Base-by-base conservation (phyloP, 2,329 filamentous ascomycete genomes). In the Aureobasidium sp. region DNA sequence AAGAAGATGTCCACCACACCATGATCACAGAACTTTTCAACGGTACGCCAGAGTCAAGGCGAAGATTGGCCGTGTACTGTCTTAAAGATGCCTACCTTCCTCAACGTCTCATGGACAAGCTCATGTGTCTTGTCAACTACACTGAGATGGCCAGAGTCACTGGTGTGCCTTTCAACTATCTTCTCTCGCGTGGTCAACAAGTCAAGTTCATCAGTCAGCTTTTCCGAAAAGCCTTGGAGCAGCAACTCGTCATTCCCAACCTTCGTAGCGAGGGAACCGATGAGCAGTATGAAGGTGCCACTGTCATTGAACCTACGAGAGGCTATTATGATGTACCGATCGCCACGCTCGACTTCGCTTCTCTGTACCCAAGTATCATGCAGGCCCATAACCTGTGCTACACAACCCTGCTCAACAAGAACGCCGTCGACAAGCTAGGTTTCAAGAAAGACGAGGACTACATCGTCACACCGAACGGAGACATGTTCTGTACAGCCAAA, bases 111-210 rank as follows among this genome's bases (percentile, higher is more conserved):
- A 90, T 98, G 84, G 93, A 98, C 66, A 98, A 98, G 69, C 77
- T 98, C 22, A 97, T 95, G 66, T 97, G 93, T 70, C 76, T 98
- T n/a, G 87, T 95, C 71, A 98, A 98, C 68, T 97, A 97, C 65
- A 97, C 93, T 0, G 93, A 98, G 72, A 98, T 98, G 93, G 91
- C 93, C 55, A 93, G 93, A 81, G 93, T 98, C 71, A 98, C 94
- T 22, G 93, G 93, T 62, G 91, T 98, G 4, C 93, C 93, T 0
- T 98, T 98, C 76, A 97, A 95, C 66, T 95, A 86, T 65, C 78
- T 98, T 39, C 79, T 98, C 2, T 83, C 93, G 21, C 84, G 90
- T 65, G 93, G 93, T 39, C 93, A 98, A 68, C 94, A 98, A 70
- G 84, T 98, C 67, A 95, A 95, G 65, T 98, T 98, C 71, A 81